Percentiles rank a stretch among this genome's conserved stretches.
Evolutionary conservation across 192 early-diverging fungal species (phyloP).

Genomic region (Spizellomyces sp.): DNA sequence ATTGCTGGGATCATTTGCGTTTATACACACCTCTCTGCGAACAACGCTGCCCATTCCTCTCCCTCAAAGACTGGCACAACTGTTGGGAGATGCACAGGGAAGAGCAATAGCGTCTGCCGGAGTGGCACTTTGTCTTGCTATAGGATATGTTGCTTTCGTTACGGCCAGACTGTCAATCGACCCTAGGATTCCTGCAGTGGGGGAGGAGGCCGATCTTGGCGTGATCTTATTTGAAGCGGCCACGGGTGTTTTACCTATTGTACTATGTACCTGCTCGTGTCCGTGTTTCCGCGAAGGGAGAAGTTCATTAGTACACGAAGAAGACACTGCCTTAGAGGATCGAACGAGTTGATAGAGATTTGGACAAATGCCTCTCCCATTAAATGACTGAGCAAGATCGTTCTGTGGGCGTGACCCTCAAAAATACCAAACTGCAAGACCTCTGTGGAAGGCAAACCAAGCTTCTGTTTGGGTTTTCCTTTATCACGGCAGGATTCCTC

Average conservation of each 20-base stretch:
- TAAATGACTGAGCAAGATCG: too few species aligned
- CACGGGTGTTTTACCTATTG: slow-evolving; percentile 15
- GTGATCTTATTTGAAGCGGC: slow-evolving; percentile 26
- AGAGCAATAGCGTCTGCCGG: not conserved
- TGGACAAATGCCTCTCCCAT: too few species aligned
- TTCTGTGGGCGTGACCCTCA: too few species aligned
- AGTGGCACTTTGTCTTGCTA: not conserved
- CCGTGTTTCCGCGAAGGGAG: not conserved
- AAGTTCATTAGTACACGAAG: too few species aligned
- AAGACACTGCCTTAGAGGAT: too few species aligned
- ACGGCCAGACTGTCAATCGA: not conserved
- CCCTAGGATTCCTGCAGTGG: slow-evolving; percentile 28
- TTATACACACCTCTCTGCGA: slow-evolving; percentile 7
- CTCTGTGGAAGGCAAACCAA: too few species aligned
- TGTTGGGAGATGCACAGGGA: not conserved
- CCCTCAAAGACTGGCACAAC: not conserved
- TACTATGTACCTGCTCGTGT: not conserved
- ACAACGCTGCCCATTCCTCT: slow-evolving; percentile 14
- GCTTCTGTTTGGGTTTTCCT: too few species aligned
- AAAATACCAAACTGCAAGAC: too few species aligned
- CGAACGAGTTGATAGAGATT: too few species aligned
- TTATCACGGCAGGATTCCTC: too few species aligned
- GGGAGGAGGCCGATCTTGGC: slow-evolving; percentile 33
- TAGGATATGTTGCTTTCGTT: slow-evolving; percentile 12
- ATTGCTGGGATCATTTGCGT: slow-evolving; percentile 1